These are phyloP conservation scores for Claviceps digitariae DNA, from an alignment of 2,329 filamentous ascomycete genomes.

Conservation along the genomic window DNA sequence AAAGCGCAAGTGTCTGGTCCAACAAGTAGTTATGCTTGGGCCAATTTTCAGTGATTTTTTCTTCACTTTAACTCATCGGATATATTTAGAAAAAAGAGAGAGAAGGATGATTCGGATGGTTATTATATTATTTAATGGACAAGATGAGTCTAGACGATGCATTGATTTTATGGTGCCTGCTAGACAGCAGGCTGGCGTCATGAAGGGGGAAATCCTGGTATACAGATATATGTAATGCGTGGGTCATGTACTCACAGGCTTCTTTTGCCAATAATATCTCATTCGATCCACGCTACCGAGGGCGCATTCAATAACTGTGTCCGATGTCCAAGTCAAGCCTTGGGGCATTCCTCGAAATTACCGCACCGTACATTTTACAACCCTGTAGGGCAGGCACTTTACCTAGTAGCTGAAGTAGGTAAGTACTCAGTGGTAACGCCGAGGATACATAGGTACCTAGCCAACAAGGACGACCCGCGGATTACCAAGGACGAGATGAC, in stretches of 20 bases:
- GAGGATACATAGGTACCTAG: too few species aligned
- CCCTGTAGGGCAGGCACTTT: too few species aligned
- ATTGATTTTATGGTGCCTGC: not conserved
- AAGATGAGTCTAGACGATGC: not conserved
- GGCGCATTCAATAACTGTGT: too few species aligned
- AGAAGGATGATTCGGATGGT: not conserved
- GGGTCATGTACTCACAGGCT: not conserved
- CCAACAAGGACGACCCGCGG: too few species aligned
- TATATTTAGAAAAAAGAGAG: not conserved
- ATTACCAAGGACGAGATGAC: too few species aligned
- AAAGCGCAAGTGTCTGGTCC: not conserved
- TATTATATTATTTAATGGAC: not conserved
- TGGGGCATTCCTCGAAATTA: too few species aligned
- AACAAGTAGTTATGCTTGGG: not conserved
- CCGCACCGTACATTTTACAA: too few species aligned
- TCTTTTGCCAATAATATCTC: not conserved
- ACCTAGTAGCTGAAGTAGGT: too few species aligned
- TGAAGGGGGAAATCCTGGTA: not conserved
- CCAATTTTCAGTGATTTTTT: not conserved
- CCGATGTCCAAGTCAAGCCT: too few species aligned
- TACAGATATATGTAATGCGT: conserved; percentile 3
- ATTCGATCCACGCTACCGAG: not conserved
- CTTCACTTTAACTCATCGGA: not conserved
- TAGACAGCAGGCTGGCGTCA: conserved; percentile 2
- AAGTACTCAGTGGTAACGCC: too few species aligned